A percentile compares a stretch with the other conserved stretches of the same genome.
These are phyloP conservation scores for Agrocybe chaxingu DNA, from an alignment of 768 basidiomycete genomes.

Conservation along the genomic window DNA sequence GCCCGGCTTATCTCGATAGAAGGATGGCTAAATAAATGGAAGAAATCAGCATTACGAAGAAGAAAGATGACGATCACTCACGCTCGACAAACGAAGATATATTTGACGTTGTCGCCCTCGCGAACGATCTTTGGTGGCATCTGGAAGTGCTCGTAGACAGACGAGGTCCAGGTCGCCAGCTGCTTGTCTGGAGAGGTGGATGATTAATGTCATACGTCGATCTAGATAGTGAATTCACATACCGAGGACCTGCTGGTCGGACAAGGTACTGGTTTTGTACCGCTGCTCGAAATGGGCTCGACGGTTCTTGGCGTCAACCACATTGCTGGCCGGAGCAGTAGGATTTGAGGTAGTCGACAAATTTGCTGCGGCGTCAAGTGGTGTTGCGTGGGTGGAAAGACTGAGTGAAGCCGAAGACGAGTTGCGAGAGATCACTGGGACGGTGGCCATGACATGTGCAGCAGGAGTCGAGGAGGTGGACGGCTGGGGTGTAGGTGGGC, in stretches of 20 bases:
- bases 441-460: too few relatives aligned
- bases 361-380: too few relatives aligned
- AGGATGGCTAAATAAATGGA: conserved; percentile 3
- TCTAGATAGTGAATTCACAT: neutral
- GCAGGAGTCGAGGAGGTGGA: too few relatives aligned
- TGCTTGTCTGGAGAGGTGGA: conserved; percentile 2
- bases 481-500: too few relatives aligned
- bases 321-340: too few relatives aligned
- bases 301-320: too few relatives aligned
- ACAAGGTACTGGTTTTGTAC: too few relatives aligned
- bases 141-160: conserved; percentile 13
- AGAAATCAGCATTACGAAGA: neutral
- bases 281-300: too few relatives aligned
- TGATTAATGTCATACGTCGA: neutral
- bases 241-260: conserved; percentile 16
- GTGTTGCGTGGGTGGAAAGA: too few relatives aligned
- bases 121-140: conserved; percentile 10
- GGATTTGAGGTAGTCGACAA: too few relatives aligned
- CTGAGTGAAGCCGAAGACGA: too few relatives aligned
- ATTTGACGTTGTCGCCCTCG: conserved; percentile 5
- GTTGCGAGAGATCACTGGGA: too few relatives aligned
- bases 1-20: conserved; percentile 9
- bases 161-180: conserved; percentile 8
- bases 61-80: neutral
- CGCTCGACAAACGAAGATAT: conserved; percentile 12